A percentile compares a stretch with the other conserved stretches of the same genome.
Evolutionary conservation across 2,329 filamentous ascomycete species (phyloP).

Genomic region (Microdochium bolleyi): DNA sequence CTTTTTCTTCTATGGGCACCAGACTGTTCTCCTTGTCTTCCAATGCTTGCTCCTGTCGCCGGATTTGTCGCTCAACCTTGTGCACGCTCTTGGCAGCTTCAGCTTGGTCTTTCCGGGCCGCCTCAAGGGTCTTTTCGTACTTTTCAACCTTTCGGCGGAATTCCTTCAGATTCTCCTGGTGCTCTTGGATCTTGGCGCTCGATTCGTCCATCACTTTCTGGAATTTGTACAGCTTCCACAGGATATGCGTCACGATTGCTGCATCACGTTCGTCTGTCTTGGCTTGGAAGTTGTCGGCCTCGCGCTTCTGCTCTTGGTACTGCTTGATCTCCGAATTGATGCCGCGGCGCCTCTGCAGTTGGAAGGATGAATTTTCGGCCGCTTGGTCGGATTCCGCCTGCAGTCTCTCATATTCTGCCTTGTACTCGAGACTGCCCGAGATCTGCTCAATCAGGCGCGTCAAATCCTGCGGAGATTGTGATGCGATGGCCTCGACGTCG

Average conservation of each 20-base stretch:
- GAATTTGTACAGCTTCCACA: slow-evolving; percentile 96
- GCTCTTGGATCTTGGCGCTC: slow-evolving; percentile 79
- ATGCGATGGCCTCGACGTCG: slow-evolving; percentile 93
- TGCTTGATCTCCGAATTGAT: slow-evolving; percentile 98
- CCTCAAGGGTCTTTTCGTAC: slow-evolving; percentile 72
- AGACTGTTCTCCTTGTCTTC: slow-evolving; percentile 80
- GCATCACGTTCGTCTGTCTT: slow-evolving; percentile 87
- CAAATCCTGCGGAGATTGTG: slow-evolving; percentile 87
- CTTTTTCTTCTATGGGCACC: slow-evolving; percentile 87
- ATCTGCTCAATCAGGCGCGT: slow-evolving; percentile 96
- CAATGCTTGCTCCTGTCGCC: slow-evolving; percentile 75
- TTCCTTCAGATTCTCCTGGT: slow-evolving; percentile 92
- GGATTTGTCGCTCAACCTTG: slow-evolving; percentile 80
- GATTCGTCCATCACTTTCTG: slow-evolving; percentile 91
- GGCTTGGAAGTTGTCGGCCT: slow-evolving; percentile 86
- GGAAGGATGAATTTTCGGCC: slow-evolving; percentile 79
- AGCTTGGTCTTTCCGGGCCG: slow-evolving; percentile 76
- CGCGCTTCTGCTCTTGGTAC: slow-evolving; percentile 92
- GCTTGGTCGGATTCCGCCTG: slow-evolving; percentile 81
- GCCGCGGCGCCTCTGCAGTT: slow-evolving; percentile 79
- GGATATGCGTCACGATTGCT: slow-evolving; percentile 83
- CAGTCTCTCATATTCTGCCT: slow-evolving; percentile 86
- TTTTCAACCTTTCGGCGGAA: slow-evolving; percentile 80
- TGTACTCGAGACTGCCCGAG: slow-evolving; percentile 90
- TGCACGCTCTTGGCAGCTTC: slow-evolving; percentile 67